phyloP scores from a whole-genome alignment of 768 basidiomycete species.

The Rickenella mellea region DNA sequence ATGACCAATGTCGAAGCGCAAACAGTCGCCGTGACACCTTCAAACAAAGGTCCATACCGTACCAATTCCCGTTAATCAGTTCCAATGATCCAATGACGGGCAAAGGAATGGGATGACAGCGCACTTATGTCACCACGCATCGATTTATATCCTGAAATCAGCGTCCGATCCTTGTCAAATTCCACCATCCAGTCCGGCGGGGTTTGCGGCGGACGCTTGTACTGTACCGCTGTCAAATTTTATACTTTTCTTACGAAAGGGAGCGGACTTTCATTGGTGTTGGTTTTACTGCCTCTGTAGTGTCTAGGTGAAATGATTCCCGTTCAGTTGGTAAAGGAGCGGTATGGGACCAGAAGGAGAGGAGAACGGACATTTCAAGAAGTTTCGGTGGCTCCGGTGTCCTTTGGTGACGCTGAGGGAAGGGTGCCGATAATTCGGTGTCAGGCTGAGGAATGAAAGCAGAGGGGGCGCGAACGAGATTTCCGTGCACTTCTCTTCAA shows the following conservation, averaged over 20 bases:
- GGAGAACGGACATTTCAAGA: constrained; percentile 59
- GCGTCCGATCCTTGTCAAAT: neutral
- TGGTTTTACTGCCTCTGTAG: constrained; percentile 66
- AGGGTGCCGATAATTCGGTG: constrained; percentile 37
- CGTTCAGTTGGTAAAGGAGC: neutral
- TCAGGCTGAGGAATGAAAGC: neutral
- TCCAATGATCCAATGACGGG: no score
- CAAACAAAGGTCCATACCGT: neutral
- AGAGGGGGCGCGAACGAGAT: constrained; percentile 1
- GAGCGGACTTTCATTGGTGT: constrained; percentile 49
- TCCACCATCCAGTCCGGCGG: neutral
- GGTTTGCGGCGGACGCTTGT: constrained; percentile 54
- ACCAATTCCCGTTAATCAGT: neutral
- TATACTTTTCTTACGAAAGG: constrained; percentile 79
- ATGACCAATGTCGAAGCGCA: constrained; percentile 66
- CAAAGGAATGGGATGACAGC: neutral
- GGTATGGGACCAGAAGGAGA: neutral
- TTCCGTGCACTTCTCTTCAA: constrained; percentile 76
- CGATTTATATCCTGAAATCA: constrained; percentile 54
- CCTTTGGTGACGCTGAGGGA: constrained; percentile 85
- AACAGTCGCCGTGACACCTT: constrained; percentile 74
- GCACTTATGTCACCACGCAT: constrained; percentile 86
- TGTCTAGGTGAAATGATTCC: no score
- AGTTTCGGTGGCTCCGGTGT: constrained; percentile 79
- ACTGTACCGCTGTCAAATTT: constrained; percentile 85